These are phyloP conservation scores for Aphanomyces euteiches DNA, from an alignment of 352 stramenopile genomes.

Conservation along the genomic window DNA sequence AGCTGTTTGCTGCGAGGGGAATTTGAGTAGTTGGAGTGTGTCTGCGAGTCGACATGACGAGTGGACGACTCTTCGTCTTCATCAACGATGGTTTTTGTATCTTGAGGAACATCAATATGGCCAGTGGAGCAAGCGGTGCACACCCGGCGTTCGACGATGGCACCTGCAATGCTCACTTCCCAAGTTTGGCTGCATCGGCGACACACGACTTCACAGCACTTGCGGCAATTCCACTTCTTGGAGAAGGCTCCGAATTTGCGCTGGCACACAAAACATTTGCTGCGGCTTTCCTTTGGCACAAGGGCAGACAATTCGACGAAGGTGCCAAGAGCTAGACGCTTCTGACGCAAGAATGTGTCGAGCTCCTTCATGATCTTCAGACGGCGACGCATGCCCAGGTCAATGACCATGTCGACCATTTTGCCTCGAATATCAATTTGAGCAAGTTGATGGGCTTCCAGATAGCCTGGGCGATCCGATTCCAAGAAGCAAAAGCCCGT, in stretches of 20 bases:
- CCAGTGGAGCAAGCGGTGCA: constrained; percentile 44
- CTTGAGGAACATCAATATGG: not conserved
- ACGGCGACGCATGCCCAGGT: constrained; percentile 53
- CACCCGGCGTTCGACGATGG: constrained; percentile 50
- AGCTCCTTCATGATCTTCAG: constrained; percentile 46
- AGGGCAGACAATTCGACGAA: constrained; percentile 68
- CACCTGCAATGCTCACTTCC: constrained; percentile 47
- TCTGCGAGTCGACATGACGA: not conserved
- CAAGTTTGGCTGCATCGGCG: constrained; percentile 54
- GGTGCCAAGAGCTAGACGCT: constrained; percentile 45
- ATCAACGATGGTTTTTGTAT: constrained; percentile 17
- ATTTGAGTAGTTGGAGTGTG: not conserved
- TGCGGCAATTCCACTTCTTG: constrained; percentile 58
- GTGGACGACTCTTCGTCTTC: not conserved
- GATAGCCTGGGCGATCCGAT: constrained; percentile 49
- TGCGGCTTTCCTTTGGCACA: constrained; percentile 52
- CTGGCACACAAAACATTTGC: constrained; percentile 58
- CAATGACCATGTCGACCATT: constrained; percentile 44
- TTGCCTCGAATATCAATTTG: constrained; percentile 66
- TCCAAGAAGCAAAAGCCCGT: constrained; percentile 71
- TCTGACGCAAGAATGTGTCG: constrained; percentile 47
- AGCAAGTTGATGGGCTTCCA: constrained; percentile 57
- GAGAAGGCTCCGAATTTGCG: constrained; percentile 56
- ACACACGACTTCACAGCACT: constrained; percentile 73
- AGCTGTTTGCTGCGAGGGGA: not conserved